Percentiles rank a stretch among this genome's conserved stretches.
These are phyloP conservation scores for Chaetomium globosum DNA, from an alignment of 2,329 filamentous ascomycete species.

Conservation along the genomic window DNA sequence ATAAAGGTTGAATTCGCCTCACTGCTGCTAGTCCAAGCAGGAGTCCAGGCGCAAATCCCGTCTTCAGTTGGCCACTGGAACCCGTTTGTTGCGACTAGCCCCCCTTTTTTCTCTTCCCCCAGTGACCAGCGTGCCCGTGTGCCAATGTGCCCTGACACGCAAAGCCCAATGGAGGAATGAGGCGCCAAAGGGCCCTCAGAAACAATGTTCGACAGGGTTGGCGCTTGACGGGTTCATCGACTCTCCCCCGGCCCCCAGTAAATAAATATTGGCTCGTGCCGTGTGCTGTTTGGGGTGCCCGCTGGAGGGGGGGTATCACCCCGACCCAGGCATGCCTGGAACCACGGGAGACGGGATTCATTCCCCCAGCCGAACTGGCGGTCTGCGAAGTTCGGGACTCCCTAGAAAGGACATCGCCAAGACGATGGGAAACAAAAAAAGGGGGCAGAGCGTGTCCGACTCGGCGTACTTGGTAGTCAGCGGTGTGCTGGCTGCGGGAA, in stretches of 20 bases:
- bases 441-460: slow-evolving; percentile 7
- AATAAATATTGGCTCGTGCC: slow-evolving; percentile 12
- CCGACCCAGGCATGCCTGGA: not conserved
- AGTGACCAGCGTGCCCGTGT: too few relatives aligned
- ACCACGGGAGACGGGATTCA: not conserved
- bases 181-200: not conserved
- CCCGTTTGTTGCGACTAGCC: slow-evolving; percentile 19
- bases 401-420: slow-evolving; percentile 11
- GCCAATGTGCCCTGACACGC: slow-evolving; percentile 10
- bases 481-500: slow-evolving; percentile 27
- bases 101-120: not conserved
- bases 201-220: slow-evolving; percentile 5
- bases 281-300: not conserved
- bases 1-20: slow-evolving; percentile 25
- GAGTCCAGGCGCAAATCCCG: not conserved
- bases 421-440: slow-evolving; percentile 10
- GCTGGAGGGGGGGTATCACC: too few relatives aligned
- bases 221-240: slow-evolving; percentile 19
- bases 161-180: slow-evolving; percentile 24
- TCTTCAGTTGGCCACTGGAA: slow-evolving; percentile 20
- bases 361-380: slow-evolving; percentile 16
- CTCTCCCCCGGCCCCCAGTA: slow-evolving; percentile 9
- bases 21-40: slow-evolving; percentile 21
- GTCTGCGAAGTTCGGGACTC: slow-evolving; percentile 14
- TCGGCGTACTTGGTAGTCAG: slow-evolving; percentile 7